Evolutionary conservation across 441 rosid genomes (phyloP).

Genomic region (Bocquillonia castaneifolia): DNA sequence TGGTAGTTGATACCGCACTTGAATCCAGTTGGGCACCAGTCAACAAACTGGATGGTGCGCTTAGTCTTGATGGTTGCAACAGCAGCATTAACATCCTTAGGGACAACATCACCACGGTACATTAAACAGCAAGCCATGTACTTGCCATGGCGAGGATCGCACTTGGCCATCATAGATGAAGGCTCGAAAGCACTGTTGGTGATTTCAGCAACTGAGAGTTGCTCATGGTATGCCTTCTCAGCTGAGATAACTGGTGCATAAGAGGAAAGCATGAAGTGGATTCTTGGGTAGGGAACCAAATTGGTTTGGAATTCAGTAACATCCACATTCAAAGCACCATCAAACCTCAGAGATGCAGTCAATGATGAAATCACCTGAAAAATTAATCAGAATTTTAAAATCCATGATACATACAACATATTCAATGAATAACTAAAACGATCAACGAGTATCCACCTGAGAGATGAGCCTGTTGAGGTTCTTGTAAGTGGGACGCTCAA

Average conservation of each 20-base stretch:
- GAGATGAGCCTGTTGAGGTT: constrained; percentile 84
- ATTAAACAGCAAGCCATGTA: constrained; percentile 92
- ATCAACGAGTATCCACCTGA: constrained; percentile 38
- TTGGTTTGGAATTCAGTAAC: constrained; percentile 91
- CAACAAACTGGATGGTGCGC: constrained; percentile 82
- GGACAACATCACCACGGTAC: constrained; percentile 91
- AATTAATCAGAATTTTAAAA: neutral
- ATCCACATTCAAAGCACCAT: constrained; percentile 86
- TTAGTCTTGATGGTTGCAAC: constrained; percentile 93
- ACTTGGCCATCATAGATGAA: constrained; percentile 74
- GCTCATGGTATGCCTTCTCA: constrained; percentile 74
- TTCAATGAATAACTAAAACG: neutral
- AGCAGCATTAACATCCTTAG: constrained; percentile 85
- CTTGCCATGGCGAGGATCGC: constrained; percentile 89
- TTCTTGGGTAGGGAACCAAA: constrained; percentile 89
- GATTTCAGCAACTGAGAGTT: constrained; percentile 67
- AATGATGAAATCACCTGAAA: constrained; percentile 72
- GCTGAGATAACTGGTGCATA: constrained; percentile 88
- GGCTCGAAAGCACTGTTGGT: constrained; percentile 75
- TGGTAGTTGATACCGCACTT: constrained; percentile 88
- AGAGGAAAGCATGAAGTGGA: constrained; percentile 92
- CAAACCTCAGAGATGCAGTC: constrained; percentile 82
- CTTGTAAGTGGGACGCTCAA: constrained; percentile 83
- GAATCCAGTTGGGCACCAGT: constrained; percentile 94
- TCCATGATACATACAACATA: neutral